These are phyloP conservation scores for Lophiotrema nucula DNA, from an alignment of 495 filamentous ascomycete genomes.

Conservation along the genomic window DNA sequence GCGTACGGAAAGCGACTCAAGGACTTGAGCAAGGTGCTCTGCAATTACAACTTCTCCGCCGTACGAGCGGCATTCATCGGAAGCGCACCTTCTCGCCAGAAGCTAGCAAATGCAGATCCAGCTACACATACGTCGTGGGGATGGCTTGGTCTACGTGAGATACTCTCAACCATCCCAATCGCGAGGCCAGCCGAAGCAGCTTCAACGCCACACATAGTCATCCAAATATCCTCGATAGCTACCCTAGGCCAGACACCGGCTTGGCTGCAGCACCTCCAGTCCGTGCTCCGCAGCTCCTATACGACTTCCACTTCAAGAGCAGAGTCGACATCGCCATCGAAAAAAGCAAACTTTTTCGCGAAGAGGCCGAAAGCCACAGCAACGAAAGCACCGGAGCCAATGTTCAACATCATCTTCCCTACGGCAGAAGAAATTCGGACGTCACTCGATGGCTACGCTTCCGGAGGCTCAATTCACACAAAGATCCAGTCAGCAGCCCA, in stretches of 20 bases:
- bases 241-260: conserved; percentile 70
- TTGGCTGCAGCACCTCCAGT: conserved; percentile 73
- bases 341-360: conserved; percentile 8
- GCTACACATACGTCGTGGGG: conserved; percentile 61
- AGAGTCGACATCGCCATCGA: neutral
- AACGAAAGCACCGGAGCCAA: conserved; percentile 35
- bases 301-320: neutral
- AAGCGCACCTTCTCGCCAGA: conserved; percentile 69
- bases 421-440: conserved; percentile 74
- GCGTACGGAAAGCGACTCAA: conserved; percentile 58
- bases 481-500: conserved; percentile 68
- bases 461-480: conserved; percentile 77
- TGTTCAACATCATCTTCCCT: conserved; percentile 70
- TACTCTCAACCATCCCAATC: conserved; percentile 56
- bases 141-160: conserved; percentile 65
- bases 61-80: conserved; percentile 73
- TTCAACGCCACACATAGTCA: conserved; percentile 57
- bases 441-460: conserved; percentile 71
- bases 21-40: conserved; percentile 54
- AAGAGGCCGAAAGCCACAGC: neutral
- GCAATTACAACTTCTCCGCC: conserved; percentile 65
- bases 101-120: conserved; percentile 41
- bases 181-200: neutral
- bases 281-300: conserved; percentile 41
- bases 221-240: conserved; percentile 82